Conservation (phyloP, 2,329 filamentous ascomycete genomes). For the Hypoxylon sp. region DNA sequence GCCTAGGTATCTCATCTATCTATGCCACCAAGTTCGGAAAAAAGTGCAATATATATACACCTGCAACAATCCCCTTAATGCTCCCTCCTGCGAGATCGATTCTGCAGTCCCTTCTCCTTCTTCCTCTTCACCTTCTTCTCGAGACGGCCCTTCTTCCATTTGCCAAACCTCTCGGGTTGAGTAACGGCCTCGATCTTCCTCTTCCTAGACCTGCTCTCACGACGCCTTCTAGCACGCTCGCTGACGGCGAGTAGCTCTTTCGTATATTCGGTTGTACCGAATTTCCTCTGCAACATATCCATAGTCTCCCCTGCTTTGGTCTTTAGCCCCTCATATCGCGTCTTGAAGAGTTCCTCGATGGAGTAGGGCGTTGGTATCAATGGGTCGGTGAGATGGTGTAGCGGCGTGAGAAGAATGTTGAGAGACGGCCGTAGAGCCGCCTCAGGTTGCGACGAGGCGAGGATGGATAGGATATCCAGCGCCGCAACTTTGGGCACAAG, state of each 20-base stretch:
- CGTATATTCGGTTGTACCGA: slow-evolving; percentile 86
- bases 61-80: slow-evolving; percentile 65
- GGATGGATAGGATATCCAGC: slow-evolving; percentile 78
- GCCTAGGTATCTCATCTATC: background rate
- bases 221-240: slow-evolving; percentile 75
- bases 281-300: slow-evolving; percentile 83
- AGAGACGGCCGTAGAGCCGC: slow-evolving; percentile 72
- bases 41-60: slow-evolving; percentile 4
- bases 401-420: slow-evolving; percentile 67
- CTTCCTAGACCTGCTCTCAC: slow-evolving; percentile 83
- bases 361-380: slow-evolving; percentile 79
- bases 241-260: slow-evolving; percentile 78
- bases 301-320: slow-evolving; percentile 81
- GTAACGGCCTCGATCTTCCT: slow-evolving; percentile 88
- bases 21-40: background rate
- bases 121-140: slow-evolving; percentile 86
- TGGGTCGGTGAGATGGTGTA: slow-evolving; percentile 87
- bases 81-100: slow-evolving; percentile 77
- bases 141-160: slow-evolving; percentile 84
- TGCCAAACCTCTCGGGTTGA: slow-evolving; percentile 81
- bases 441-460: slow-evolving; percentile 71
- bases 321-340: slow-evolving; percentile 77
- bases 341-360: slow-evolving; percentile 76
- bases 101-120: slow-evolving; percentile 81
- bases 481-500: slow-evolving; percentile 81